Conservation (phyloP, 148 eudicot species). For the Beta vulgaris region DNA sequence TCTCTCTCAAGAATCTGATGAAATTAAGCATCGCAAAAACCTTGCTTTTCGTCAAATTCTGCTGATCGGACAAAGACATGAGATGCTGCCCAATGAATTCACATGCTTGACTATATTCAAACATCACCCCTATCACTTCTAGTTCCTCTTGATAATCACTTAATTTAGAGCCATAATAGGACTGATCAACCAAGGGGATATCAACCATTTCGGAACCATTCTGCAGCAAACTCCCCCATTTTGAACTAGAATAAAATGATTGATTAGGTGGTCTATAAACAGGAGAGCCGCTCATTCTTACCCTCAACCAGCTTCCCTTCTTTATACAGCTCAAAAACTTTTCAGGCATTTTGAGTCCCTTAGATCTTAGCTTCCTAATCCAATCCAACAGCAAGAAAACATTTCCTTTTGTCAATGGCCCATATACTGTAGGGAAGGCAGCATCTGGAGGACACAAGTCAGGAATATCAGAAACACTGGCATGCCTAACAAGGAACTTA, state of each 20-base stretch:
- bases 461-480: constrained; percentile 54
- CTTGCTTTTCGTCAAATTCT: constrained; percentile 35
- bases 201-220: constrained; percentile 47
- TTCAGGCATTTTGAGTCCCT: constrained; percentile 26
- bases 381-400: constrained; percentile 52
- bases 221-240: constrained; percentile 43
- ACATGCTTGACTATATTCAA: constrained; percentile 43
- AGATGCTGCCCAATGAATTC: constrained; percentile 48
- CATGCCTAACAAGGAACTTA: constrained; percentile 30
- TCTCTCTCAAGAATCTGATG: constrained; percentile 39
- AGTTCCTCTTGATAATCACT: constrained; percentile 42
- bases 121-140: constrained; percentile 50
- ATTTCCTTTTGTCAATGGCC: constrained; percentile 42
- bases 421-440: constrained; percentile 37
- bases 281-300: constrained; percentile 38
- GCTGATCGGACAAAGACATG: constrained; percentile 34
- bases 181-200: constrained; percentile 47
- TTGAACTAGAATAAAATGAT: constrained; percentile 45
- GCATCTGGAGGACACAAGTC: constrained; percentile 49
- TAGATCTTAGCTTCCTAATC: constrained; percentile 34
- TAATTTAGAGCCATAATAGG: constrained; percentile 40
- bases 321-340: constrained; percentile 40
- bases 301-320: constrained; percentile 51
- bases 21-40: constrained; percentile 52
- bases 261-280: constrained; percentile 46